Percentiles rank a stretch among this genome's conserved stretches.
Evolutionary conservation across 768 basidiomycete genomes (phyloP).

Genomic region (Nidularia pulvinata): DNA sequence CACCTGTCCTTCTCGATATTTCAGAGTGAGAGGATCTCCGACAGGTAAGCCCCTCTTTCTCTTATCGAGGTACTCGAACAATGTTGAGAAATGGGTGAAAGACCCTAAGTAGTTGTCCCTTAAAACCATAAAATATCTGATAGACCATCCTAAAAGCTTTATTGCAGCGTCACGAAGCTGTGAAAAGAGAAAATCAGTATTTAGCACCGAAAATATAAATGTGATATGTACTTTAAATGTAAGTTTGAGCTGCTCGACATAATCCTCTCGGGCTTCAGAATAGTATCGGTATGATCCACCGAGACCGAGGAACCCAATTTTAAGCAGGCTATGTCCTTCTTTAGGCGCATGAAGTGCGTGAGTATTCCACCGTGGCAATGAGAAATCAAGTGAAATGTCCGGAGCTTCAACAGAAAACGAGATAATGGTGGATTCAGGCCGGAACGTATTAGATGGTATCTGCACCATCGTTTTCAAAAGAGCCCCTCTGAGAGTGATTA

Average conservation of each 20-base stretch:
- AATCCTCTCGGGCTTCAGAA: slow-evolving; percentile 60
- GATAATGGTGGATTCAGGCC: slow-evolving; percentile 67
- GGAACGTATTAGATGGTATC: slow-evolving; percentile 72
- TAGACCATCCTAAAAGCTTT: slow-evolving; percentile 83
- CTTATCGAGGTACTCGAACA: slow-evolving; percentile 82
- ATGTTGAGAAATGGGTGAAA: slow-evolving; percentile 91
- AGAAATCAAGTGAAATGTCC: slow-evolving; percentile 56
- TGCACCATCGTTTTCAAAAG: slow-evolving; percentile 46
- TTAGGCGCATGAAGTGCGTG: slow-evolving; percentile 66
- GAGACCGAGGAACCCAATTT: slow-evolving; percentile 52
- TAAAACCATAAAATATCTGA: slow-evolving; percentile 86
- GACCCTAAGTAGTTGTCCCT: slow-evolving; percentile 94
- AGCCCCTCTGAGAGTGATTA: slow-evolving; percentile 66
- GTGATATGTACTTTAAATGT: slow-evolving; percentile 51
- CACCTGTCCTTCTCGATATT: slow-evolving; percentile 82
- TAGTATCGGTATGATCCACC: slow-evolving; percentile 78
- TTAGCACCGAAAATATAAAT: slow-evolving; percentile 3
- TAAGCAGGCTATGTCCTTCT: slow-evolving; percentile 62
- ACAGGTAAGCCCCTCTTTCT: slow-evolving; percentile 53
- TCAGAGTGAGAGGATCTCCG: slow-evolving; percentile 81
- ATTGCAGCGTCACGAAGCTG: slow-evolving; percentile 58
- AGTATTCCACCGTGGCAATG: slow-evolving; percentile 90
- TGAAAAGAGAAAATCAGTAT: not conserved
- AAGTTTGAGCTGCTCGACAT: slow-evolving; percentile 79
- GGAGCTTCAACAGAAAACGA: slow-evolving; percentile 65